Base-by-base conservation (phyloP, 768 basidiomycete genomes). In the Neoboletus subvelutipes region DNA sequence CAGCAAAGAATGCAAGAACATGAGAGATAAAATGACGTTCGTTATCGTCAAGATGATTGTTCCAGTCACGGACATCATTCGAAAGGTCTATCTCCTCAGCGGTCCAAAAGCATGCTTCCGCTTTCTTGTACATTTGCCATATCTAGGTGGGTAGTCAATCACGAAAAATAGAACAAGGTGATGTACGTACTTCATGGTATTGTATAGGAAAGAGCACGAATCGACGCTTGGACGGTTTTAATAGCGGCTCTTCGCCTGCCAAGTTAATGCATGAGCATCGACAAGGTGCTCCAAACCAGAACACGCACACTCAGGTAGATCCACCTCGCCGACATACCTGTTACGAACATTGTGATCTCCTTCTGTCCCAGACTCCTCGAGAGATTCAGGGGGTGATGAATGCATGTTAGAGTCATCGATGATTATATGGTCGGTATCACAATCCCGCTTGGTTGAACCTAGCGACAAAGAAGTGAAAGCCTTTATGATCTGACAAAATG, bases 181-280 rank as follows among this genome's bases (percentile, higher is more conserved):
- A 33, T n/a, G 22, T 2, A 65, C 82, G 61, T 59, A 92, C 94
- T 77, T 96, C 92, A 56, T 84, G 80, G 68, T 94, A 94, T 73
- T 93, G 85, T 61, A 97, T 94, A 3, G 95, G 95, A 71, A 94
- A 96, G 20, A 98, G 78, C 11, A 95, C 91, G 66, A 98, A 95
- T 54, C 94, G 84, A 54, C 83, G 82, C 63, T 80, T 83, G 4
- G 86, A 86, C 55, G 83, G 83, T 69, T 83, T 87, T 48, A 96
- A 77, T 5, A 97, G 74, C n/a, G 94, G 92, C 68, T 95, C 94
- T 54, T 90, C 65, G 18, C 37, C 62, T 66, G 43, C 5, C 11
- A 15, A 42, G 34, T 15, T 4, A 28, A 13, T 20, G 8, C 17
- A 10, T 55, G 26, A 65, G 34, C 11, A 5, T 29, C 11, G 24